Base-by-base conservation (phyloP, 495 filamentous ascomycete genomes). In the Trichoderma asperelloides region DNA sequence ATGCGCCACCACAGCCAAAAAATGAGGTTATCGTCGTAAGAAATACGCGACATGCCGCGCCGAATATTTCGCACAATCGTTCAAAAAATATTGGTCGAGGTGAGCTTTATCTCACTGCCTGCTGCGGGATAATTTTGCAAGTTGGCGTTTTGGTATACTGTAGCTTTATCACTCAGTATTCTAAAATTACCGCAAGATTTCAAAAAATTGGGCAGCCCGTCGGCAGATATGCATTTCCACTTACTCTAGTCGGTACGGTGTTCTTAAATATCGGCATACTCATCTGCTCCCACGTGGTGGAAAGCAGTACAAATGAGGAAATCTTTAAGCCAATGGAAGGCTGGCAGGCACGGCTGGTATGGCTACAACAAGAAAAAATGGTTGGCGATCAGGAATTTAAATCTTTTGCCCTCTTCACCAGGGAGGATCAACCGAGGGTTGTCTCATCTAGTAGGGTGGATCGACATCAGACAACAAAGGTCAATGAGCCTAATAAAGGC, bases 231-330 rank as follows among this genome's bases (percentile, higher is more conserved):
- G 70, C 74, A 3, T 74, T 66, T 37, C 74, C 71, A 15, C 69
- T 68, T 63, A 71, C 71, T 25, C 62, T 68, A n/a, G 23, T 70
- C n/a, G 75, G 75, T 6, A 73, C 74, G 27, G 33, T 77, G 37
- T 12, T 68, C 39, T 62, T 74, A 47, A 45, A 66, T 9, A 7
- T 69, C 4, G 74, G 75, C 8, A 72, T 77, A 73, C 23, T 74
- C 1, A 65, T 74, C 40, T 73, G 74, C 49, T 71, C 74, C 27
- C 66, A 74, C 64, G 70, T 77, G n/a, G 70, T 77, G 4, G 74
- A 74, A 51, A 68, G 66, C 37, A 71, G 71, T 30, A 74, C 72
- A 4, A 39, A 63, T 1, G 74, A 76, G 65, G 66, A 65, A 21
- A 71, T 57, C 13, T 70, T 69, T 63, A 2, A 25, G 28, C 60